Base-by-base conservation (phyloP, 2,329 filamentous ascomycete species). In the Aphanocladium album region DNA sequence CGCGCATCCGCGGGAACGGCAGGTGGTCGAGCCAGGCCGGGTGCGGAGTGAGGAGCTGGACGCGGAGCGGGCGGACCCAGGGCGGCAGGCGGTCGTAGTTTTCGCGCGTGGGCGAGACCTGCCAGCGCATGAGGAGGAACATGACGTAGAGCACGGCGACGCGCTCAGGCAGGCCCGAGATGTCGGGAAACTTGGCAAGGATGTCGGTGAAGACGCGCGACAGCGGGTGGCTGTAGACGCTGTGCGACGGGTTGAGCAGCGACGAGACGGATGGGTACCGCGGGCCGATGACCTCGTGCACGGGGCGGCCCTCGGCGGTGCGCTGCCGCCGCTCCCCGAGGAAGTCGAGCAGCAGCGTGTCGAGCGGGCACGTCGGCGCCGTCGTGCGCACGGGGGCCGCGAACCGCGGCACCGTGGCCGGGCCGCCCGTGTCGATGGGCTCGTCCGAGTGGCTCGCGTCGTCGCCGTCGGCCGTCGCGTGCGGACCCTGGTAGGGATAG, bases 191-290 rank as follows among this genome's bases (percentile, higher is more conserved):
- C n/a, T 89, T 91, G 64, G 84, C 81, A 12, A 96, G 79, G 62
- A 96, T 91, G 72, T 96, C 91, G 46, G 90, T 93, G 70, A 96
- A 90, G 16, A 96, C 83, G 65, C 90, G 90, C 7, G 90, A 93
- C 1, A 96, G 79, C 1, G 90, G 90, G 68, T 96, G 91, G 1
- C 87, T 84, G 67, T 82, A 81, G 8, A 77, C 77, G 62, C 79
- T 81, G 55, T 81, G 80, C 45, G 85, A 78, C 0, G 90, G 89
- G 69, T 93, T 90, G 43, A 93, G 82, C 5, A 96, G 81, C 1
- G 89, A 89, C 0, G 87, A 88, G 60, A 96, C 89, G 61, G 88
- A 90, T 1, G 91, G 91, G 69, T 96, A 93, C 16, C 84, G 80
- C 0, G 91, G 91, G 0, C 90, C 91, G 8, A 90, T 81, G 9